Base-by-base conservation (phyloP, 2,329 filamentous ascomycete species). In the Diaporthe sp. region DNA sequence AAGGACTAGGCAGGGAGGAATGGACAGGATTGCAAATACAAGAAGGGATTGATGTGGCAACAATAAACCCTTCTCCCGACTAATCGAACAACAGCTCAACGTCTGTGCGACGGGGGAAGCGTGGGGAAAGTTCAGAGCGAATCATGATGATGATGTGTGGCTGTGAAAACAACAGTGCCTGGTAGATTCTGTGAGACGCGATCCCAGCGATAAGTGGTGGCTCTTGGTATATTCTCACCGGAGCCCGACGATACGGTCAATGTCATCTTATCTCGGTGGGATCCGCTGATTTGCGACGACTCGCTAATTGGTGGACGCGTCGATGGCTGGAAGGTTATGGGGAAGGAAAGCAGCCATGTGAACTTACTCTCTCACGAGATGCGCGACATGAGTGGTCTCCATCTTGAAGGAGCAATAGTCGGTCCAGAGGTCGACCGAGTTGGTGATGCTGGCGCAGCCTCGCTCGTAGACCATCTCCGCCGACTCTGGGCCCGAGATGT, bases 311-410 rank as follows among this genome's bases (percentile, higher is more conserved):
- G 65, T 53, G 73, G 55, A 67, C 73, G 73, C 75, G 75, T 74
- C 73, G 75, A 74, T 74, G 76, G 74, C 76, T 83, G 82, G 79
- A 81, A 83, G 84, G 81, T 87, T 88, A 90, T 87, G 89, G 89
- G 92, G 89, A 89, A 89, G 89, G 89, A 92, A 92, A 92, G 82
- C 82, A 85, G 83, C 89, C 88, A 87, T 85, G 83, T 86, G 88
- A 90, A 98, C 97, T 98, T 98, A 99, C 97, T 98, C 97, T 98
- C 97, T 93, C 88, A 98, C 97, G 85, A 97, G 90, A 83, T 97
- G 94, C 81, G 95, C 91, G 83, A 98, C 95, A 87, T 99, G 97
- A 80, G 94, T 97, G 75, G 97, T 98, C 84, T 98, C 95, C 87
- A 97, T 95, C 85, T 98, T 98, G 91, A 98, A 98, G 81, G 93